Base-by-base conservation (phyloP, 768 basidiomycete species). In the Pholiota molesta region DNA sequence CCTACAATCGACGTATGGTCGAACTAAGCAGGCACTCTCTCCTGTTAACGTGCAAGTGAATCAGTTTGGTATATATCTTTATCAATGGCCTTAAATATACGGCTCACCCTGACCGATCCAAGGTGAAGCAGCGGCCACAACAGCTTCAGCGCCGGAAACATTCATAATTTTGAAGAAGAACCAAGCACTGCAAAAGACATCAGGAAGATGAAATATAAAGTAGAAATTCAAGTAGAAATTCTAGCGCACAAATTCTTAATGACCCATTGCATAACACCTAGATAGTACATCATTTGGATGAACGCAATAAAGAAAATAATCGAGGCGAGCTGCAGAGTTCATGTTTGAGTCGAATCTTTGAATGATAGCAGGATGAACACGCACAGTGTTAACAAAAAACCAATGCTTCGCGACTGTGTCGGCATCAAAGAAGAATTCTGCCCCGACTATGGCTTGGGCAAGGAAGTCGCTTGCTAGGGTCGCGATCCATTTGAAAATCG, bases 231-330 rank as follows among this genome's bases (percentile, higher is more conserved):
- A 47, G 57, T 55, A n/a, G 14, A 51, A 16, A 9, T 23, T 33
- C 11, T 56, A 39, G 72, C 87, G 65, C 62, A 90, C 89, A 97
- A 95, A 72, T 92, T 80, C 68, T 84, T 85, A 74, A 97, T 86
- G 68, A 97, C 74, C 94, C 95, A 97, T 79, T 95, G 93, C 93
- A 97, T 95, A 33, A 92, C 90, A 54, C 94, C 92, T 57, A 93
- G 74, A 63, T 95, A 91, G 78, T 94, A 95, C 75, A 93, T 73
- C 91, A 95, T 94, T 74, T 95, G 93, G 58, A 95, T 86, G 66
- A 93, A 90, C 28, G 95, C 94, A 67, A 97, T 85, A 82, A 97
- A 97, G 83, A 97, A 97, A 71, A 97, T 93, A 73, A 97, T 91
- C 19, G 89, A 83, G 10, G 83, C 69, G 42, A 95, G 84, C 85